Evolutionary conservation across 331 rosid species (phyloP), one percentile per base, ranked within the genome.

Genomic region (Rosa hybrid): DNA sequence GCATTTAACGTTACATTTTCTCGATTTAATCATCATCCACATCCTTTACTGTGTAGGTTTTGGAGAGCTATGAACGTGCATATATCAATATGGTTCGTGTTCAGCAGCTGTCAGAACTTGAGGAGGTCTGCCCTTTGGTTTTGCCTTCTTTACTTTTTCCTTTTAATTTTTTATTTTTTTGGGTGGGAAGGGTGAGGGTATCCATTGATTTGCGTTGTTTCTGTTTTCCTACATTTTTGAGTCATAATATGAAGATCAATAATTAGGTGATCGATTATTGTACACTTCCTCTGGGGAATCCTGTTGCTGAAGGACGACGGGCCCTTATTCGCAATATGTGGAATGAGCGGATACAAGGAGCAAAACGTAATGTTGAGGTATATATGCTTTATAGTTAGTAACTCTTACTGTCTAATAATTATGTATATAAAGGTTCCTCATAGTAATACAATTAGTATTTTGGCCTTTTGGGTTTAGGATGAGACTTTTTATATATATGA

Each of bases 21-120:
- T 60, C 27, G n/a, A 68, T 82, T 23, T 42, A 68, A 12, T 46
- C 59, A 75, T 84, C 11, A 41, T 76, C 8, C 23, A 74, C 68
- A 48, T 68, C 77, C 25, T 70, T 80, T 77, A 69, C n/a, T 65
- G 30, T 85, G 46, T 79, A 96, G 99, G 99, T 96, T 84, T 83
- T 96, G 88, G 99, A 96, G 86, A 96, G 99, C 84, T 96, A 96
- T 85, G 99, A 96, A 77, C 98, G 98, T 72, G 98, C 99, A 64
- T 96, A 96, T 84, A 90, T 21, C 87, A 96, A 93, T 81, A 93
- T 96, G 99, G 99, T 96, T 81, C 97, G 97, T 69, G 99, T 93
- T 79, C 99, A 93, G 85, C 94, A 96, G 83, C 87, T 96, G 72
- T 93, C 98, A 62, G 99, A 96, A 84, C 92, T 96, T 44, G 99